Evolutionary conservation across 345 rosid species (phyloP).

Genomic region (Eucalyptus marginata): DNA sequence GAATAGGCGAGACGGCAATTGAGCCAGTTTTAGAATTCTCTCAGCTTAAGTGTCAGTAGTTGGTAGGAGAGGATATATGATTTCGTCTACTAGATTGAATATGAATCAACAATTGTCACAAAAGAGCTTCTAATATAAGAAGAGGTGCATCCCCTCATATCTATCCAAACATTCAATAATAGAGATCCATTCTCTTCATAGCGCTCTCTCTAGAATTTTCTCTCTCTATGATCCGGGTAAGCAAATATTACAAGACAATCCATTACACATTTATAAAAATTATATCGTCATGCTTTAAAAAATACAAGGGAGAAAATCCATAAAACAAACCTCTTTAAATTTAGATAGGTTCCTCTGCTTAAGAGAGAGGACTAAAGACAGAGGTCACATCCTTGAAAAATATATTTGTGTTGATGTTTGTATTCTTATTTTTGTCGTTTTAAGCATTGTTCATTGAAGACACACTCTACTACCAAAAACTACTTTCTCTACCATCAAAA

Average conservation of each 20-base stretch:
- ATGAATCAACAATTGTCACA: too few relatives aligned
- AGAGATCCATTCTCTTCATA: too few relatives aligned
- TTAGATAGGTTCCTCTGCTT: neutral
- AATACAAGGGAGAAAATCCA: neutral
- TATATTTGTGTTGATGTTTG: neutral
- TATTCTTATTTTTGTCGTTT: neutral
- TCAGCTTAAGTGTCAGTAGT: too few relatives aligned
- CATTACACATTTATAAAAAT: neutral
- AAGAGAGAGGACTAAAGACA: neutral
- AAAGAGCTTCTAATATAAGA: too few relatives aligned
- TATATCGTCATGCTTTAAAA: neutral
- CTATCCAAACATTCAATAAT: too few relatives aligned
- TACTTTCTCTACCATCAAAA: neutral
- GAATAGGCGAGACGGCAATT: fast-evolving
- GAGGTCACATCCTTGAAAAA: neutral
- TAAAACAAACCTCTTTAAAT: neutral
- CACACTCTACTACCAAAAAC: neutral
- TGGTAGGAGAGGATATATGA: too few relatives aligned
- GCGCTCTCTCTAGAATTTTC: too few relatives aligned
- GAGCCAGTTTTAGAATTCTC: too few relatives aligned
- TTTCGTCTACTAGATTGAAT: too few relatives aligned
- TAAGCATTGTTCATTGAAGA: neutral
- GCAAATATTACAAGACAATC: neutral
- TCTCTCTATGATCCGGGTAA: too few relatives aligned
- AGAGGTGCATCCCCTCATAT: fast-evolving